Conservation (phyloP, 495 filamentous ascomycete genomes). For the Penicillium soppii region DNA sequence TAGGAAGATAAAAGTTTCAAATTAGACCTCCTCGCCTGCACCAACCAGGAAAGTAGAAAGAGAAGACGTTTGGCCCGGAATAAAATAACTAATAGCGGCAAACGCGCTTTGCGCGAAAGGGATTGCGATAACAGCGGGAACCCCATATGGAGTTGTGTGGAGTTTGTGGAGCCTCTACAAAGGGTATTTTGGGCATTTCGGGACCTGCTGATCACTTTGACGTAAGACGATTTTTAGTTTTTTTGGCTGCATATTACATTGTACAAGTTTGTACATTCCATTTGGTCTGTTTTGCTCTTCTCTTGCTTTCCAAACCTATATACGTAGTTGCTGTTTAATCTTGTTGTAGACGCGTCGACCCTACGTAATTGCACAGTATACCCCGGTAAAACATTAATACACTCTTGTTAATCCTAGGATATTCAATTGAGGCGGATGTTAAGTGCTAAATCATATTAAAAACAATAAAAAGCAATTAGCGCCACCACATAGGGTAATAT, state of each 20-base stretch:
- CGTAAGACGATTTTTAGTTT: slow-evolving; percentile 2
- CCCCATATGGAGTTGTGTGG: slow-evolving; percentile 33
- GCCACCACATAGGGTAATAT: slow-evolving; percentile 9
- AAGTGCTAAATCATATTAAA: no score
- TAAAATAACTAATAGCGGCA: slow-evolving; percentile 29
- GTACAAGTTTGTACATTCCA: no score
- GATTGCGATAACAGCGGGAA: slow-evolving; percentile 41
- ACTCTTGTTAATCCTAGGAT: no score
- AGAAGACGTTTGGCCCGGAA: neutral
- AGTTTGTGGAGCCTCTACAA: slow-evolving; percentile 18
- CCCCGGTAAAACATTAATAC: no score
- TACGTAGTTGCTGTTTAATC: no score
- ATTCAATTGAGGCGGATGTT: no score
- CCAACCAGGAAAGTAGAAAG: neutral
- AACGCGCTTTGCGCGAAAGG: slow-evolving; percentile 44
- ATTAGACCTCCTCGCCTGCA: neutral
- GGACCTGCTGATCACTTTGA: slow-evolving; percentile 15
- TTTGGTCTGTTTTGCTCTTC: no score
- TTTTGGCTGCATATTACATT: neutral
- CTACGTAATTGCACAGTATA: no score
- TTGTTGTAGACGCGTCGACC: no score
- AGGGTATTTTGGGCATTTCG: slow-evolving; percentile 9
- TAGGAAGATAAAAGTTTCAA: neutral
- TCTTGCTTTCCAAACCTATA: no score
- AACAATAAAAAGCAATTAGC: no score